These are phyloP conservation scores for Raffaelea ambrosiae DNA, from an alignment of 2,329 filamentous ascomycete species.

Conservation along the genomic window DNA sequence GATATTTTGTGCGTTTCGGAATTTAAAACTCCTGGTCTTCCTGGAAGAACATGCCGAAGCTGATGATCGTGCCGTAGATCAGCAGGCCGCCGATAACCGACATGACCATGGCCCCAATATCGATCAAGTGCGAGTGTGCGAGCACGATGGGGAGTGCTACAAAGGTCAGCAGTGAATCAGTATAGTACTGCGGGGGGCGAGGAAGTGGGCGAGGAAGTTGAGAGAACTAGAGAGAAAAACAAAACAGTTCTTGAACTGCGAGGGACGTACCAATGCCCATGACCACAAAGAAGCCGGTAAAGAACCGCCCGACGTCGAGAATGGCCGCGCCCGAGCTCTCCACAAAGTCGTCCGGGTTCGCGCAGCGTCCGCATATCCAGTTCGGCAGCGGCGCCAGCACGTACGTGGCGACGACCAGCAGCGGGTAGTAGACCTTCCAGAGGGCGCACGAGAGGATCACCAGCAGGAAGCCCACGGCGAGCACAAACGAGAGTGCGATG, in stretches of 20 bases:
- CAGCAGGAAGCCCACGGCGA: conserved; percentile 96
- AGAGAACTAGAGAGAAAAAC: conserved; percentile 2
- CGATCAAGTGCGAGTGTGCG: conserved; percentile 78
- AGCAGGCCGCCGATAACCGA: conserved; percentile 83
- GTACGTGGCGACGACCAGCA: conserved; percentile 94
- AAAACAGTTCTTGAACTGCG: too few species aligned
- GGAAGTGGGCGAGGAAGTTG: conserved; percentile 1
- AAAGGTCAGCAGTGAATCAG: conserved; percentile 10
- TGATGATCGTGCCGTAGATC: conserved; percentile 97
- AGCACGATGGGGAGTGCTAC: conserved; percentile 80
- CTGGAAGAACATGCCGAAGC: conserved; percentile 96
- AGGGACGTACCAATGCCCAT: conserved; percentile 84
- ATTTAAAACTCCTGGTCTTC: conserved; percentile 92
- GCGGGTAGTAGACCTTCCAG: conserved; percentile 88
- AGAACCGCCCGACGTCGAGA: conserved; percentile 88
- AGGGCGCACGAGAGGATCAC: conserved; percentile 96
- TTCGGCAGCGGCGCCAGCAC: conserved; percentile 89
- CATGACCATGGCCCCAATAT: conserved; percentile 85
- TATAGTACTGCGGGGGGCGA: conserved; percentile 1
- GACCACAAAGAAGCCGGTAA: conserved; percentile 89
- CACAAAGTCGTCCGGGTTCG: conserved; percentile 93
- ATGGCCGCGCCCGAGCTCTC: conserved; percentile 73
- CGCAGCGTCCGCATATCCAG: conserved; percentile 84
- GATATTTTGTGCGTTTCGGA: background rate
- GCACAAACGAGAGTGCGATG: conserved; percentile 96